These are phyloP conservation scores for Eimeria falciformis DNA, from an alignment of 169 alveolate genomes.

Conservation along the genomic window DNA sequence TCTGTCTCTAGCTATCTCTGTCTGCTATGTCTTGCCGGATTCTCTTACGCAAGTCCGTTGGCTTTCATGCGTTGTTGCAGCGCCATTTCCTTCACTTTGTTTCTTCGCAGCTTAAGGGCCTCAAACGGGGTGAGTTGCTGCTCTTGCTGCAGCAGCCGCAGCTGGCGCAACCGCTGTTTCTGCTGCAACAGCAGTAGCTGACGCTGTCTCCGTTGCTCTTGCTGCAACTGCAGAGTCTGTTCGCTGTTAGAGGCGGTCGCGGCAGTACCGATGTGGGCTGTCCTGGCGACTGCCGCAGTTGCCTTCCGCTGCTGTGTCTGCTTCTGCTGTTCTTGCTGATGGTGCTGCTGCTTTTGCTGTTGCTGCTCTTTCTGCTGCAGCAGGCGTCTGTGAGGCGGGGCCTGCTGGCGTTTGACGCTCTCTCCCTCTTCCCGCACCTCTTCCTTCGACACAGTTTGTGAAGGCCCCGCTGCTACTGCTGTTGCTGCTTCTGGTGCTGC, in stretches of 20 bases:
- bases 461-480: constrained; percentile 40
- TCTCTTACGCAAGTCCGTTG: constrained; percentile 45
- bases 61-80: constrained; percentile 55
- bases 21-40: neutral
- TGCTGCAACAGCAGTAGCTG: constrained; percentile 66
- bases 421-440: no score
- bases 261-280: neutral
- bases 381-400: neutral
- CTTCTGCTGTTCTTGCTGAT: neutral
- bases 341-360: neutral
- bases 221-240: constrained; percentile 12
- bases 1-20: neutral
- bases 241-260: neutral
- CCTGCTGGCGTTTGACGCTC: constrained; percentile 3
- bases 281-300: constrained; percentile 19
- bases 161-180: constrained; percentile 62
- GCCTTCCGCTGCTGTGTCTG: constrained; percentile 22
- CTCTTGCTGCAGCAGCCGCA: constrained; percentile 56
- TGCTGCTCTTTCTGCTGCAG: neutral
- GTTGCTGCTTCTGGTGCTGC: neutral
- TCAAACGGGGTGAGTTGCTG: constrained; percentile 56
- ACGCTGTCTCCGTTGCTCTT: constrained; percentile 37
- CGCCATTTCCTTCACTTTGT: constrained; percentile 39
- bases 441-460: no score
- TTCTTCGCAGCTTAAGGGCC: constrained; percentile 51